phyloP scores from a whole-genome alignment of 192 early-diverging fungal species.

The Dispira parvispora region DNA sequence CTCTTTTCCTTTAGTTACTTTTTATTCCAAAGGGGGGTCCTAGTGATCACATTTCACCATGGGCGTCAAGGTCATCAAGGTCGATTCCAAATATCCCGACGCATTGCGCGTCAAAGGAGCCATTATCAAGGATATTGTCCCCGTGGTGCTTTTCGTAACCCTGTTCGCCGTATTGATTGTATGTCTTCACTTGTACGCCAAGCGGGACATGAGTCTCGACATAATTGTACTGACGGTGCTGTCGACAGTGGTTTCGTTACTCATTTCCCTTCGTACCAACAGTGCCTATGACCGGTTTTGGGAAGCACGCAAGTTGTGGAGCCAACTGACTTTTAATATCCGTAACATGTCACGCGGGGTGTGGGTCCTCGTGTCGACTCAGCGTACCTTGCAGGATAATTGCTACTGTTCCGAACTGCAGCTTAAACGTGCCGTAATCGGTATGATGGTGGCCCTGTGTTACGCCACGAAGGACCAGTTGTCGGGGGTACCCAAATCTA shows the following conservation, averaged over 20 bases:
- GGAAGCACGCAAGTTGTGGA: conserved; percentile 79
- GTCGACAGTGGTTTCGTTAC: conserved; percentile 29
- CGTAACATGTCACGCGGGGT: conserved; percentile 63
- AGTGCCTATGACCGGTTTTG: conserved; percentile 63
- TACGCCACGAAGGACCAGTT: conserved; percentile 53
- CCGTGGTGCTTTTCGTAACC: conserved; percentile 21
- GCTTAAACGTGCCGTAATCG: conserved; percentile 40
- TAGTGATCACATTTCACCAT: background rate
- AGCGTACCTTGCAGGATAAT: conserved; percentile 10
- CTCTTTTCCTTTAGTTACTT: background rate
- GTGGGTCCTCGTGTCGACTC: conserved; percentile 41
- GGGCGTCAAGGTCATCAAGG: conserved; percentile 1
- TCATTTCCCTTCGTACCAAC: conserved; percentile 38
- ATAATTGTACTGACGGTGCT: conserved; percentile 24
- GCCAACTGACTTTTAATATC: conserved; percentile 42
- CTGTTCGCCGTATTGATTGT: conserved; percentile 28
- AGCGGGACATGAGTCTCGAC: conserved; percentile 16
- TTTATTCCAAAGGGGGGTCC: background rate
- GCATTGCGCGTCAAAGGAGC: conserved; percentile 24
- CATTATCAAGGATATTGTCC: conserved; percentile 24
- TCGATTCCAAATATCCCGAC: conserved; percentile 10
- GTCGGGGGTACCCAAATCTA: conserved; percentile 20
- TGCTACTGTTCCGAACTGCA: conserved; percentile 15
- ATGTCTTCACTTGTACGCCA: conserved; percentile 18
- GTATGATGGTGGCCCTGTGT: conserved; percentile 49